Evolutionary conservation across 129 eudicot species (phyloP).

Genomic region (Oenanthe sinensis): DNA sequence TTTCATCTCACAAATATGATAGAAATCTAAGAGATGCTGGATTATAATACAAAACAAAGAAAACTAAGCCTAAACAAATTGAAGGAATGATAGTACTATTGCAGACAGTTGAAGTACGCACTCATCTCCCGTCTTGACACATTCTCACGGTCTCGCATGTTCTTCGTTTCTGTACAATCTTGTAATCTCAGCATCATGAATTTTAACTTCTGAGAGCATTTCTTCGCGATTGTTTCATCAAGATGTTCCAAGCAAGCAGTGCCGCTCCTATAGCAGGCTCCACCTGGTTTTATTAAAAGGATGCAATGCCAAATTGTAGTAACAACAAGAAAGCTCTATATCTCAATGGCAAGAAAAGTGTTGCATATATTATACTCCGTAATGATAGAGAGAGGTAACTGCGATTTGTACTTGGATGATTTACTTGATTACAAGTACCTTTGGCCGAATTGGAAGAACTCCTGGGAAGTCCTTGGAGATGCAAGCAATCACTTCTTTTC

Average conservation of each 20-base stretch:
- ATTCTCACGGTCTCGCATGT: not conserved
- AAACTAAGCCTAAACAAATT: not conserved
- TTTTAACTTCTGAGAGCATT: conserved; percentile 17
- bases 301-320: not conserved
- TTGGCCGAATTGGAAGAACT: conserved; percentile 65
- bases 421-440: conserved; percentile 28
- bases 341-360: not conserved
- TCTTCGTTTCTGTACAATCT: conserved; percentile 7
- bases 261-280: conserved; percentile 99
- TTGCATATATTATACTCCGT: not conserved
- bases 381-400: not conserved
- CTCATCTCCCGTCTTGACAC: not conserved
- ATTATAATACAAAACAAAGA: not conserved
- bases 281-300: conserved; percentile 37
- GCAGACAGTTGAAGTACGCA: not conserved
- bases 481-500: conserved; percentile 60
- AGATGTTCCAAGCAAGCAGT: conserved; percentile 73
- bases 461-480: conserved; percentile 73
- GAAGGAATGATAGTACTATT: not conserved
- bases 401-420: not conserved
- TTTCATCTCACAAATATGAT: not conserved
- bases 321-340: not conserved
- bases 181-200: not conserved
- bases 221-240: conserved; percentile 35
- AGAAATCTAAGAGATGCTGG: not conserved